A percentile compares a stretch with the other conserved stretches of the same genome.
phyloP scores from a whole-genome alignment of 1,284 basidiomycete species.

The Tausonia pullulans region DNA sequence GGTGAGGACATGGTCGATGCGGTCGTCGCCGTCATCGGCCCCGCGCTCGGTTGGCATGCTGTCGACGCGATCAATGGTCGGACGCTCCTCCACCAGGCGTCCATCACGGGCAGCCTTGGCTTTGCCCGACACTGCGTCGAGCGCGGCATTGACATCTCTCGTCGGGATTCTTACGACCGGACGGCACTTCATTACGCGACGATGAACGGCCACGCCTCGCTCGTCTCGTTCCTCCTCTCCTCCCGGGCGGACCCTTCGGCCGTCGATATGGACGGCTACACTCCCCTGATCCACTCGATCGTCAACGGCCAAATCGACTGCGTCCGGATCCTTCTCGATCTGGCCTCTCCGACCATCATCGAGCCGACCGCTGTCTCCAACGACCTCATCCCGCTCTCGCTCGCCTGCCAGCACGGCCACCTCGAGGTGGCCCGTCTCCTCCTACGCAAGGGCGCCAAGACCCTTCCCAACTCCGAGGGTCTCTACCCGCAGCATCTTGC shows the following conservation, averaged over 20 bases:
- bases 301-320: slow-evolving; percentile 73
- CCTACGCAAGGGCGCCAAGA: slow-evolving; percentile 63
- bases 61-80: slow-evolving; percentile 96
- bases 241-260: slow-evolving; percentile 54
- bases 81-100: slow-evolving; percentile 77
- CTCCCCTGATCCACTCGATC: slow-evolving; percentile 83
- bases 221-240: slow-evolving; percentile 67
- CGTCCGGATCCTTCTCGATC: slow-evolving; percentile 62
- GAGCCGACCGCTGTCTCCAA: slow-evolving; percentile 32
- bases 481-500: slow-evolving; percentile 97
- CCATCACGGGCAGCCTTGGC: slow-evolving; percentile 3
- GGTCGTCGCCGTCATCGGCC: slow-evolving; percentile 54
- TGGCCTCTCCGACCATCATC: slow-evolving; percentile 48
- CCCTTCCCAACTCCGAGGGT: slow-evolving; percentile 81
- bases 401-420: slow-evolving; percentile 85
- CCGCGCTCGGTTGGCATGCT: slow-evolving; percentile 75
- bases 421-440: slow-evolving; percentile 70
- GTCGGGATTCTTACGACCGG: slow-evolving; percentile 78
- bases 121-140: slow-evolving; percentile 72
- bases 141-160: slow-evolving; percentile 23
- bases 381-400: slow-evolving; percentile 76
- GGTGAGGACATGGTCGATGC: slow-evolving; percentile 58
- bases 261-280: slow-evolving; percentile 88
- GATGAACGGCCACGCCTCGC: slow-evolving; percentile 72
- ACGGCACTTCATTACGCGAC: slow-evolving; percentile 92